Evolutionary conservation across 768 basidiomycete genomes (phyloP).

Genomic region (Lentinula guzmanii): DNA sequence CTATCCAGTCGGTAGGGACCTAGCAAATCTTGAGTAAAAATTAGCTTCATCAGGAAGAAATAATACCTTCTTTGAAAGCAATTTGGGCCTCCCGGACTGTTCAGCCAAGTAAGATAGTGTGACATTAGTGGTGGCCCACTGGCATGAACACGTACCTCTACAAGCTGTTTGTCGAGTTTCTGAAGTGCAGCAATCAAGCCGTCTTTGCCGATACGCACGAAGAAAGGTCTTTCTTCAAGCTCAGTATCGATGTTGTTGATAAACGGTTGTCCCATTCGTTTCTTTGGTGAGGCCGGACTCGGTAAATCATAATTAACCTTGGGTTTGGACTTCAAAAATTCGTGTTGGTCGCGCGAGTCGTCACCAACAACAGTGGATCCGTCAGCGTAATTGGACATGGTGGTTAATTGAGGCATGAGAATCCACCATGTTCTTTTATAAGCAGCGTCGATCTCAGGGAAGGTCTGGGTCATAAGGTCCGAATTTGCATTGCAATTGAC

Average conservation of each 20-base stretch:
- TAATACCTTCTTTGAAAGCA: slow-evolving; percentile 60
- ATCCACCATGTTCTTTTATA: background rate
- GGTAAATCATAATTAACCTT: background rate
- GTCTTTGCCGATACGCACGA: slow-evolving; percentile 60
- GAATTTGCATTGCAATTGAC: background rate
- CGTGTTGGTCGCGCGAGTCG: slow-evolving; percentile 12
- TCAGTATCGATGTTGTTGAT: slow-evolving; percentile 36
- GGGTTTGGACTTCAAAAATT: slow-evolving; percentile 8
- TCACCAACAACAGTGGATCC: slow-evolving; percentile 41
- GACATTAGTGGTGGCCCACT: background rate
- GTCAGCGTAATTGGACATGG: slow-evolving; percentile 34
- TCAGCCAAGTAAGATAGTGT: slow-evolving; percentile 3
- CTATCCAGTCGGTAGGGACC: slow-evolving; percentile 63
- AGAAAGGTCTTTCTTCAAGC: slow-evolving; percentile 60
- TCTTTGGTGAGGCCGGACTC: slow-evolving; percentile 1
- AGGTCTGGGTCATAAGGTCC: background rate
- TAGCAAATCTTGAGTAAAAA: slow-evolving; percentile 12
- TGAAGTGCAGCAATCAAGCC: slow-evolving; percentile 66
- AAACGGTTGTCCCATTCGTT: slow-evolving; percentile 25
- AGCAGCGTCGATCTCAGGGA: background rate
- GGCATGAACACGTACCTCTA: slow-evolving; percentile 28
- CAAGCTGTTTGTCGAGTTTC: slow-evolving; percentile 61
- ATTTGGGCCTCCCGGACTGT: slow-evolving; percentile 48
- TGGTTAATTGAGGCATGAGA: background rate
- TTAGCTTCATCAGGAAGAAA: background rate